Base-by-base conservation (phyloP, 306 rosid genomes). In the Vicia faba region DNA sequence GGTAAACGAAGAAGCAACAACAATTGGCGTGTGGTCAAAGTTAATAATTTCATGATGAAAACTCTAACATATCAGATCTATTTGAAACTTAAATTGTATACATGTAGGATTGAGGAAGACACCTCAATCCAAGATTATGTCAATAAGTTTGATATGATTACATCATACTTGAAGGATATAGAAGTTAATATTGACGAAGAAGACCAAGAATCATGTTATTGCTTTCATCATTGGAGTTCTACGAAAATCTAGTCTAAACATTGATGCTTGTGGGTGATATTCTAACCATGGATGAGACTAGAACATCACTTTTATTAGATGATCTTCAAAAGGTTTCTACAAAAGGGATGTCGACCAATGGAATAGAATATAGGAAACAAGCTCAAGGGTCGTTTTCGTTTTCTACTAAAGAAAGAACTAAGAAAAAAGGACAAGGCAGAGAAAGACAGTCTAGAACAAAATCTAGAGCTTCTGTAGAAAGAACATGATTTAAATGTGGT, bases 121-220 rank as follows among this genome's bases (percentile, higher is more conserved):
- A 48, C 28, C 28, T 25, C 4, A 3, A 25, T 48, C 55, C 18
- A 23, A 2, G 25, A 48, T 48, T 48, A n/a, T 16, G 55, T 48
- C 23, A 16, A 16, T 26, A 15, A 48, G 4, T 48, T 48, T 48
- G 25, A 48, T 48, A 48, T 0, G 26, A 48, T 48, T 48, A 48
- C 4, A 25, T 48, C 55, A 48, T 23, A 48, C 55, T 48, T 16
- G 55, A 48, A 48, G 55, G 55, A 48, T 48, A 48, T 16, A 14
- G 0, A 16, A 6, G 2, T 15, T 48, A 38, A 9, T 13, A 38
- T 9, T 9, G 43, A 9, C 2, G 13, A 38, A 38, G 12, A 38
- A 38, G 43, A 38, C 13, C 43, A 38, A 38, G 12, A 38, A 3
- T 10, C 16, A 43, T 12, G 48, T 13, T 43, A 5, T 14, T 48